Percentiles rank a stretch among this genome's conserved stretches.
Conservation (phyloP, 2,329 filamentous ascomycete species). For the Exutisphaerella laricina region DNA sequence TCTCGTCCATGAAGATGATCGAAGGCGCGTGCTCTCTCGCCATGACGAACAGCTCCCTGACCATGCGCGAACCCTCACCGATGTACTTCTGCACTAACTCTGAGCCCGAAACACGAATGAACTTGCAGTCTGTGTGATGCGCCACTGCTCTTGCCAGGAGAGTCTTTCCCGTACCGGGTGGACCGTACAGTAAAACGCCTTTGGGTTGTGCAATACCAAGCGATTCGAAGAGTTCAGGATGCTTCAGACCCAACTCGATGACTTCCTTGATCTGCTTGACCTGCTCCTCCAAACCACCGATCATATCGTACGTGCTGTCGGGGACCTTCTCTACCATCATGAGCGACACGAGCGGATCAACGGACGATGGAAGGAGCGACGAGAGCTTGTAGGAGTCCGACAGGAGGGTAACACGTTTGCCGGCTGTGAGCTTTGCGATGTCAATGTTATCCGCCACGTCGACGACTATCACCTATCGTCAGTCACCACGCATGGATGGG, state of each 20-base stretch:
- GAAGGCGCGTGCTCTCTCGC: slow-evolving; percentile 94
- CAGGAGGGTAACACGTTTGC: slow-evolving; percentile 93
- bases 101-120: slow-evolving; percentile 93
- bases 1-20: slow-evolving; percentile 99
- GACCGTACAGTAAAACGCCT: slow-evolving; percentile 92
- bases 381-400: slow-evolving; percentile 98
- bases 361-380: slow-evolving; percentile 95
- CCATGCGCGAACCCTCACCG: slow-evolving; percentile 95
- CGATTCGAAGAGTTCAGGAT: slow-evolving; percentile 98
- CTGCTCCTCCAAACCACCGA: slow-evolving; percentile 95
- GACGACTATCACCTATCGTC: slow-evolving; percentile 59
- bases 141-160: slow-evolving; percentile 90
- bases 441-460: slow-evolving; percentile 94
- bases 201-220: slow-evolving; percentile 97
- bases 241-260: slow-evolving; percentile 96
- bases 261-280: slow-evolving; percentile 99
- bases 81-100: slow-evolving; percentile 99
- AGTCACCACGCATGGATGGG: no score
- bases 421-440: slow-evolving; percentile 88
- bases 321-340: slow-evolving; percentile 99
- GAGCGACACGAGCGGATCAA: slow-evolving; percentile 95
- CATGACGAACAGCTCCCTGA: slow-evolving; percentile 98
- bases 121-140: slow-evolving; percentile 98
- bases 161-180: slow-evolving; percentile 95
- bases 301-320: slow-evolving; percentile 99